Percentiles rank a stretch among this genome's conserved stretches.
These are phyloP conservation scores for Lactarius pseudohatsudake DNA, from an alignment of 768 basidiomycete genomes.

Conservation along the genomic window DNA sequence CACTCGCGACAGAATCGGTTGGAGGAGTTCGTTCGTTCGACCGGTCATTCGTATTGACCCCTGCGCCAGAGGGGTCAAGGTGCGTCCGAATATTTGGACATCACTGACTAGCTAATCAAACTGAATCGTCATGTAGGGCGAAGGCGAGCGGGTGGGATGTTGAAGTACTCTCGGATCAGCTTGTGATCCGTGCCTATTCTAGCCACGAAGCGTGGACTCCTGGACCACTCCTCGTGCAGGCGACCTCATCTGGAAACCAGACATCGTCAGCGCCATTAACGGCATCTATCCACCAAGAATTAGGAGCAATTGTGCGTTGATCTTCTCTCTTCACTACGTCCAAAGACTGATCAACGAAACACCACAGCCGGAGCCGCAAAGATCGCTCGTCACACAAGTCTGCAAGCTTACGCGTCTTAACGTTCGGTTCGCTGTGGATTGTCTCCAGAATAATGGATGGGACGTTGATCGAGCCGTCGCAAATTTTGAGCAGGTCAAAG, in stretches of 20 bases:
- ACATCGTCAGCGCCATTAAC: conserved; percentile 32
- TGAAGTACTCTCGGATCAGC: conserved; percentile 84
- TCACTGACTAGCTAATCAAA: conserved; percentile 20
- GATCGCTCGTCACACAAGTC: conserved; percentile 66
- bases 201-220: conserved; percentile 76
- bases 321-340: conserved; percentile 14
- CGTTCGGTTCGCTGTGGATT: conserved; percentile 76
- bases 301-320: conserved; percentile 52
- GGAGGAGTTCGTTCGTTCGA: conserved; percentile 91
- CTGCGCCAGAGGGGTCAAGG: conserved; percentile 80
- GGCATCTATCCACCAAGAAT: conserved; percentile 47
- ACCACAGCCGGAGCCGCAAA: conserved; percentile 66
- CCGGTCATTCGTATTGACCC: conserved; percentile 83
- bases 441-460: conserved; percentile 84
- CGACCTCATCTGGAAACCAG: conserved; percentile 37
- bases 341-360: conserved; percentile 22
- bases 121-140: conserved; percentile 49
- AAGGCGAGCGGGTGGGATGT: conserved; percentile 86
- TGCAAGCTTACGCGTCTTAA: conserved; percentile 77
- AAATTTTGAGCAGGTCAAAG: conserved; percentile 90
- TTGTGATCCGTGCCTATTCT: conserved; percentile 81
- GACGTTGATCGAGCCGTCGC: conserved; percentile 72
- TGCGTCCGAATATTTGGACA: conserved; percentile 43
- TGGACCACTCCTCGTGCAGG: conserved; percentile 73
- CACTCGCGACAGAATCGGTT: conserved; percentile 50